These are phyloP conservation scores for Exophiala sideris DNA, from an alignment of 2,329 filamentous ascomycete genomes.

Conservation along the genomic window DNA sequence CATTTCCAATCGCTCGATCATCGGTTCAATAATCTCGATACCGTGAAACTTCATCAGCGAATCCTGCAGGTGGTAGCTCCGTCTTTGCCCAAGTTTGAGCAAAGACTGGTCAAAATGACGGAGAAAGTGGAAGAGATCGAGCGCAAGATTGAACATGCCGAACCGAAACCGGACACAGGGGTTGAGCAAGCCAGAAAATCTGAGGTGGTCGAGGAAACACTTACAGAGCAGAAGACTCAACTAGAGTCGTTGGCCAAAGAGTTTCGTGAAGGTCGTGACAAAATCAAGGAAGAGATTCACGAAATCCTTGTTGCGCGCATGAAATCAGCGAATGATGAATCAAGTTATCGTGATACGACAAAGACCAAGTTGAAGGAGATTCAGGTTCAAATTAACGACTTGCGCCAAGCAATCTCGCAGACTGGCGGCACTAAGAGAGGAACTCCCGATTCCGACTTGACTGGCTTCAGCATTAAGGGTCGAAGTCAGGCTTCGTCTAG, in stretches of 20 bases:
- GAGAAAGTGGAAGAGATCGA: neutral
- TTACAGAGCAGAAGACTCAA: neutral
- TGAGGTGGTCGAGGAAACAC: neutral
- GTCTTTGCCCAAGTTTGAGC: slow-evolving; percentile 15
- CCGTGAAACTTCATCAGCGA: slow-evolving; percentile 4
- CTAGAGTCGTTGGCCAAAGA: neutral
- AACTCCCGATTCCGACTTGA: neutral
- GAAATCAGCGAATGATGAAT: neutral
- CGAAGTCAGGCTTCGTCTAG: neutral
- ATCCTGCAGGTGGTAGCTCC: slow-evolving; percentile 9
- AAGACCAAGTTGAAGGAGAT: neutral
- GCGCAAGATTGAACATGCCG: slow-evolving; percentile 1
- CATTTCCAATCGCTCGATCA: slow-evolving; percentile 8
- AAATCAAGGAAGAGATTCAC: neutral
- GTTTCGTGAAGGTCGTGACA: slow-evolving; percentile 3
- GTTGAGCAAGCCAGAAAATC: neutral
- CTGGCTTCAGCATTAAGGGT: neutral
- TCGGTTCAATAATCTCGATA: slow-evolving; percentile 18
- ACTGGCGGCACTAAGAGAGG: neutral
- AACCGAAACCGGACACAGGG: neutral
- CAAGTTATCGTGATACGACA: neutral
- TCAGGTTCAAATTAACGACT: neutral
- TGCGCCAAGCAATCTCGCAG: neutral
- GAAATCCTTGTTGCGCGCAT: neutral
- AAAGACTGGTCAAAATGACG: slow-evolving; percentile 8